Conservation (phyloP, 495 filamentous ascomycete genomes). For the Melanomma pulvis-pyrius region DNA sequence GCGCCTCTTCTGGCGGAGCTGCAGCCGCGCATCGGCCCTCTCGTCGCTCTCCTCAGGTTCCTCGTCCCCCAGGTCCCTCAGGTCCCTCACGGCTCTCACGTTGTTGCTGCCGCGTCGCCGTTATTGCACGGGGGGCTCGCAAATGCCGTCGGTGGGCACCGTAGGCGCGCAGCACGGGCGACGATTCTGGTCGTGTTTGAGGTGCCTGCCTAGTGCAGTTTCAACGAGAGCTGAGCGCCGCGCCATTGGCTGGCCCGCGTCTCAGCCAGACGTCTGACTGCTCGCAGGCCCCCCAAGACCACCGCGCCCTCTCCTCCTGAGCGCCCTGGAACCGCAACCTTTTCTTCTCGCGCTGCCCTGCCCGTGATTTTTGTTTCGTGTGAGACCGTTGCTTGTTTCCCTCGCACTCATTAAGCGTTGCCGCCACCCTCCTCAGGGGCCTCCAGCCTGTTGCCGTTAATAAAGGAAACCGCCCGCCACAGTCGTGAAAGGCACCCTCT, state of each 20-base stretch:
- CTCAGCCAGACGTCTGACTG: neutral
- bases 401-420: conserved; percentile 1
- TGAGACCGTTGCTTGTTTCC: conserved; percentile 32
- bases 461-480: conserved; percentile 14
- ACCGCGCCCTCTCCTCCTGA: conserved; percentile 7
- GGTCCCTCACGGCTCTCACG: no score
- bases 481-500: neutral
- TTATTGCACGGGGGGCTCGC: conserved; percentile 18
- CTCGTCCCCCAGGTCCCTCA: no score
- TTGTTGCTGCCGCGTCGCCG: neutral
- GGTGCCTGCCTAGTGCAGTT: neutral
- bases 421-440: conserved; percentile 1
- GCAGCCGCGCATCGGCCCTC: neutral
- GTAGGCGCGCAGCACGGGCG: neutral
- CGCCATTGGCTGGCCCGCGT: neutral
- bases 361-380: conserved; percentile 34
- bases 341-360: conserved; percentile 1
- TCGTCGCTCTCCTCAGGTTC: neutral
- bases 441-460: neutral
- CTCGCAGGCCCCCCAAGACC: neutral
- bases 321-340: neutral
- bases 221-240: neutral
- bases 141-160: conserved; percentile 4
- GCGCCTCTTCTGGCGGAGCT: neutral
- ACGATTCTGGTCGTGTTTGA: neutral